These are phyloP conservation scores for Candida sp. DNA, from an alignment of 1,139 yeast genomes.

Conservation along the genomic window DNA sequence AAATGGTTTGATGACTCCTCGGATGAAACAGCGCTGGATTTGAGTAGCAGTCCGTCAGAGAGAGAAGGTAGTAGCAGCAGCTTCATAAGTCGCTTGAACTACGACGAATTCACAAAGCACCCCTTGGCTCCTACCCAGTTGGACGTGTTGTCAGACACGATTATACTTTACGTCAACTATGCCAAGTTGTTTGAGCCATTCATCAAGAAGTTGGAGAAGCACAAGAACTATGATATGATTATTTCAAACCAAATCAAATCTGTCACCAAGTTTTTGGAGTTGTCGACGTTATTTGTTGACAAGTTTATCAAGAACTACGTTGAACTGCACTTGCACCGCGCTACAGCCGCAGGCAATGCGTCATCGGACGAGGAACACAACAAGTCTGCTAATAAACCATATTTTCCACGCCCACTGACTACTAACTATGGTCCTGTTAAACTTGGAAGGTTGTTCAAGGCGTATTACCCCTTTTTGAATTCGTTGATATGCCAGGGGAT, in stretches of 20 bases:
- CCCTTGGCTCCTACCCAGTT: slow-evolving; percentile 36
- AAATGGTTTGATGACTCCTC: background rate
- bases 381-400: background rate
- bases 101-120: slow-evolving; percentile 3
- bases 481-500: slow-evolving; percentile 56
- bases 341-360: background rate
- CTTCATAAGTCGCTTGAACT: slow-evolving; percentile 10
- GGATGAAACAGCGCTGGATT: background rate
- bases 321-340: slow-evolving; percentile 4
- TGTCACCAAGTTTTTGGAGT: slow-evolving; percentile 41
- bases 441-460: slow-evolving; percentile 38
- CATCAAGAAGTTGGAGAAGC: slow-evolving; percentile 39
- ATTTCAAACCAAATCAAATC: slow-evolving; percentile 39
- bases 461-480: slow-evolving; percentile 50
- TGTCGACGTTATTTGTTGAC: slow-evolving; percentile 19
- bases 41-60: background rate
- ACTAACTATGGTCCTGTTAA: slow-evolving; percentile 15
- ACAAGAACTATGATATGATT: slow-evolving; percentile 29
- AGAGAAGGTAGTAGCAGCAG: background rate
- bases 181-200: slow-evolving; percentile 59
- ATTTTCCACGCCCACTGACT: background rate
- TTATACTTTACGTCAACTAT: slow-evolving; percentile 49
- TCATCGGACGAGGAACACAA: background rate
- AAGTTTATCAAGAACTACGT: slow-evolving; percentile 14
- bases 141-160: slow-evolving; percentile 48